phyloP scores from a whole-genome alignment of 768 basidiomycete genomes.

The Tephrocybe sp. region DNA sequence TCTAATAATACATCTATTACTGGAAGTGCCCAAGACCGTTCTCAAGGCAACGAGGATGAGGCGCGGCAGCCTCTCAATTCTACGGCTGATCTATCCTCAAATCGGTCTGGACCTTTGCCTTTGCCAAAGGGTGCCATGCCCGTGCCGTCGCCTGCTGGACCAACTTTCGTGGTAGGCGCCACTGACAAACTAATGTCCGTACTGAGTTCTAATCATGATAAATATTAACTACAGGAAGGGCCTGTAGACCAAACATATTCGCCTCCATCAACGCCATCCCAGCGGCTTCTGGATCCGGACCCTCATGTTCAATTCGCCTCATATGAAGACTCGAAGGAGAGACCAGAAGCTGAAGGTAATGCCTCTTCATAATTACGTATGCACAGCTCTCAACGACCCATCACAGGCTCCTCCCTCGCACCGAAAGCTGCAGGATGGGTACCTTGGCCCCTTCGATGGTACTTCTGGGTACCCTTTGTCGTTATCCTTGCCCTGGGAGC shows the following conservation, averaged over 20 bases:
- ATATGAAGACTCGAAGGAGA: slow-evolving; percentile 12
- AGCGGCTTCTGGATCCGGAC: slow-evolving; percentile 14
- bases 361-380: too few species aligned
- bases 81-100: not conserved
- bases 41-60: not conserved
- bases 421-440: slow-evolving; percentile 29
- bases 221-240: slow-evolving; percentile 4
- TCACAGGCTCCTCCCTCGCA: not conserved
- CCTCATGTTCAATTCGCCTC: slow-evolving; percentile 23
- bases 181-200: too few species aligned
- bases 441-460: slow-evolving; percentile 44
- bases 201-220: too few species aligned
- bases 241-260: slow-evolving; percentile 4
- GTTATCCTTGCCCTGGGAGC: slow-evolving; percentile 36
- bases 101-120: slow-evolving; percentile 1
- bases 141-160: slow-evolving; percentile 1
- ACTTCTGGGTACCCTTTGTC: slow-evolving; percentile 46
- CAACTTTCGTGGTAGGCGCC: slow-evolving; percentile 6
- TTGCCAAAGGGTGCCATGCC: slow-evolving; percentile 20
- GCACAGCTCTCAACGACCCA: not conserved
- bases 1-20: slow-evolving; percentile 4
- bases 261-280: slow-evolving; percentile 18
- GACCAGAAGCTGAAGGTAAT: not conserved
- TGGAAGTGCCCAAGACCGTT: not conserved
- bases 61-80: not conserved